Conservation (phyloP, 345 rosid genomes). For the Heritiera littoralis region DNA sequence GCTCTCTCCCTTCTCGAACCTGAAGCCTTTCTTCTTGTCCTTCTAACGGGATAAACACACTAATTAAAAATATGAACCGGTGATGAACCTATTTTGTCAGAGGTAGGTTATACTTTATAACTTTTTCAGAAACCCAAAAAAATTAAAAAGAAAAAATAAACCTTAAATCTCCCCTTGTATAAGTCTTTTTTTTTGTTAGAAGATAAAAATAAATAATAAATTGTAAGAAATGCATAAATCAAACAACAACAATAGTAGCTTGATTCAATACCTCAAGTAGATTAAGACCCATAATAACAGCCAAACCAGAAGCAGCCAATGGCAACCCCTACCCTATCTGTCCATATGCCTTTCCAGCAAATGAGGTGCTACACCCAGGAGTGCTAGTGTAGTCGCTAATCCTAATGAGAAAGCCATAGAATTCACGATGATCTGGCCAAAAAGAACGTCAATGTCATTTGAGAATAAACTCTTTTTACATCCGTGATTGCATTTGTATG, state of each 20-base stretch:
- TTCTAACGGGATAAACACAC: too few species aligned
- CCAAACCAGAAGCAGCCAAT: constrained; percentile 86
- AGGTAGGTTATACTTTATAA: not conserved
- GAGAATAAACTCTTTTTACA: too few species aligned
- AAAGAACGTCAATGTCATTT: constrained; percentile 15
- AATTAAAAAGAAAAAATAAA: not conserved
- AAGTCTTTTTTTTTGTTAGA: too few species aligned
- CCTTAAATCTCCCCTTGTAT: too few species aligned
- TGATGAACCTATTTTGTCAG: too few species aligned
- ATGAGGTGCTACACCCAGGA: constrained; percentile 86
- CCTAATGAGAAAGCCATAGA: constrained; percentile 84
- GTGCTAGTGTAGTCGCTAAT: constrained; percentile 91
- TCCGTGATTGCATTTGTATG: too few species aligned
- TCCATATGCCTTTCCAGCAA: constrained; percentile 51
- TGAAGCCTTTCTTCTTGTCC: too few species aligned
- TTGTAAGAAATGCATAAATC: too few species aligned
- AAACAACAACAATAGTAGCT: not conserved
- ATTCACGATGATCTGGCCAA: constrained; percentile 59
- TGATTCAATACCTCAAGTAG: constrained; percentile 77
- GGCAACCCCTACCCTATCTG: constrained; percentile 95
- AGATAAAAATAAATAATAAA: too few species aligned
- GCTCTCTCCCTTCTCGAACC: too few species aligned
- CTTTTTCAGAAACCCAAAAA: not conserved
- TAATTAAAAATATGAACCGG: too few species aligned
- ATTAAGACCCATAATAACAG: constrained; percentile 91